Evolutionary conservation across 495 filamentous ascomycete genomes (phyloP), one percentile per base, ranked within the genome.

Genomic region (Neurospora terricola): DNA sequence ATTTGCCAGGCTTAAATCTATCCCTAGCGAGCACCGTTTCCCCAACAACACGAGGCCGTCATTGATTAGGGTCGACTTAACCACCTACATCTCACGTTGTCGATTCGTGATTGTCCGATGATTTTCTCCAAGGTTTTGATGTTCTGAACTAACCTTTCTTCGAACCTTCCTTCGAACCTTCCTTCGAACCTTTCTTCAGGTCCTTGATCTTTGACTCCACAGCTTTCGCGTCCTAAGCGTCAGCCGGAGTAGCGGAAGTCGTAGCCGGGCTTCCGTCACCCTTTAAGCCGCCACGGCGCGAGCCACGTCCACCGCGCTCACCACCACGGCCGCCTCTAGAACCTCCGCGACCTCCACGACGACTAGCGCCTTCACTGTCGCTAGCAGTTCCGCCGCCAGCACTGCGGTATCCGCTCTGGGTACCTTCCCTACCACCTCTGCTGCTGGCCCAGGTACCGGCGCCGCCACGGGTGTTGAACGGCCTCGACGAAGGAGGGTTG

Each of bases 391-490:
- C 80, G 38, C 84, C 90, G 71, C 86, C 90, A 71, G 86, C 90
- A 77, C 90, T 95, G 76, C 90, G 86, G 80, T 94, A 96, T 77
- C 90, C 93, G 76, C 87, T 90, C 39, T 81, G 81, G 48, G 81
- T 74, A 69, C 82, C 84, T n/a, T 73, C 71, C 71, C 72, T 68
- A 23, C 82, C 88, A 72, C 88, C 86, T 43, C 91, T 88, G 80
- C 91, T 91, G 76, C 86, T 86, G 72, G 90, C 89, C 92, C 93
- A 93, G 72, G 87, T 91, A 42, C 92, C 92, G 54, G 92, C 91
- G 48, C 88, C 88, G 73, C 87, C 86, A 74, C 87, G 86, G 69
- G 80, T 81, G 75, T 83, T 85, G 72, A 83, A 86, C 72, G 83
- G 77, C 37, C 84, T 82, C 72, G 81, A 80, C 18, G 87, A 82